Evolutionary conservation across 139 green algal species (phyloP), one percentile per base, ranked within the genome.

Genomic region (Trebouxia sp.): DNA sequence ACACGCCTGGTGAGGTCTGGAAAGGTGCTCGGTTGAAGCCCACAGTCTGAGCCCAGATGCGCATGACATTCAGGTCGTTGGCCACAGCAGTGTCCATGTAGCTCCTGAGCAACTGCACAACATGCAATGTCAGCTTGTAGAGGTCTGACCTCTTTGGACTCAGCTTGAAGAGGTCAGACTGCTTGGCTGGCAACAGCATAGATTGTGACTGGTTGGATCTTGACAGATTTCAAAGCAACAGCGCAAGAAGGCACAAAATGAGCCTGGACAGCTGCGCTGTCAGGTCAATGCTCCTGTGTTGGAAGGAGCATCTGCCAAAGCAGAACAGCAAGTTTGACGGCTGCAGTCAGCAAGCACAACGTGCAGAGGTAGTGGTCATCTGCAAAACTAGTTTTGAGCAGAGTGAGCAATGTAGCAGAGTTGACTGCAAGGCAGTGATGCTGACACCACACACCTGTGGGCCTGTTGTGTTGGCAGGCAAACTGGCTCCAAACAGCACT

Each of bases 21-120:
- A 85, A 51, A 12, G 84, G 67, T 30, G 69, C 69, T 26, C n/a
- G 41, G 69, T 53, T 77, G 69, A 66, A 17, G 37, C 76, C 76
- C 12, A 91, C 86, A 9, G 88, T 41, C 28, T 85, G 76, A 1
- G 84, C 86, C 83, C 83, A 92, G 48, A 75, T 47, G 17, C 88
- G 80, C 77, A 92, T 65, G 5, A 90, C 78, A 14, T 84, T 89
- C 30, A 91, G 82, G n/a, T 76, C 72, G 35, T 81, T 67, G 26
- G 50, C 37, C 2, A 82, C 67, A 3, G 88, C 88, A 8, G 41
- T 51, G 56, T 91, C 83, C 53, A 92, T 77, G 30, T 86, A 37
- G 4, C 43, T 50, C 28, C 87, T 75, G 20, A 91, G 56, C 35
- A 91, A 56, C 82, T 91, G 85, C 53, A 50, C 9, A 22, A 12